A percentile compares a stretch with the other conserved stretches of the same genome.
Conservation (phyloP, 495 filamentous ascomycete genomes). For the Penicillium turbatum region DNA sequence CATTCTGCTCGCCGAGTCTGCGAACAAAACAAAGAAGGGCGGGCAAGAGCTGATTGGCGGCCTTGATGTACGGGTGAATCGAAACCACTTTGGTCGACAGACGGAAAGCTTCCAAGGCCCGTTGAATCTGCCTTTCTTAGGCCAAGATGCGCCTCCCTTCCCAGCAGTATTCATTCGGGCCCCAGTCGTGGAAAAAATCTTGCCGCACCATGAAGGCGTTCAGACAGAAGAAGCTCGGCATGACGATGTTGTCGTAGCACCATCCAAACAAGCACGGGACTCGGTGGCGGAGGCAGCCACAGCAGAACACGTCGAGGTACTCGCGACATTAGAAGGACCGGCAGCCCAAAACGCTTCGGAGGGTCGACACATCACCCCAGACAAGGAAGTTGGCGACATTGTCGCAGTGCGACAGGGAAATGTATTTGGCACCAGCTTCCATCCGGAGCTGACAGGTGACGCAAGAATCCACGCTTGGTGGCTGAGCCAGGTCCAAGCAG, state of each 20-base stretch:
- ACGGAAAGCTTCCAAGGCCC: conserved; percentile 85
- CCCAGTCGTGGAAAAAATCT: conserved; percentile 82
- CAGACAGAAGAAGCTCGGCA: conserved; percentile 47
- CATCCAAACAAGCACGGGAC: conserved; percentile 49
- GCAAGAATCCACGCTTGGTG: conserved; percentile 91
- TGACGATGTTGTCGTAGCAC: conserved; percentile 64
- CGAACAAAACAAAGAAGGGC: conserved; percentile 81
- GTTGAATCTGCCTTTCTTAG: conserved; percentile 69
- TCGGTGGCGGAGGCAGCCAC: conserved; percentile 37
- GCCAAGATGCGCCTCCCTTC: conserved; percentile 53
- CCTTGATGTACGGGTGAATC: conserved; percentile 81
- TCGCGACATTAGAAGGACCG: conserved; percentile 48
- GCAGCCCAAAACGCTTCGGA: conserved; percentile 39
- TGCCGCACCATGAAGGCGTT: conserved; percentile 51
- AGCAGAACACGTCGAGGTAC: conserved; percentile 45
- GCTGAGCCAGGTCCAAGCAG: conserved; percentile 64
- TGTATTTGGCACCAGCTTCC: conserved; percentile 94
- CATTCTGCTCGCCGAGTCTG: conserved; percentile 84
- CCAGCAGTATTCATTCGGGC: conserved; percentile 89
- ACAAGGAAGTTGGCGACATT: conserved; percentile 66
- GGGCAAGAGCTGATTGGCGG: conserved; percentile 94
- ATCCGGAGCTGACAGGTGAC: conserved; percentile 90
- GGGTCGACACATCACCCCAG: conserved; percentile 33
- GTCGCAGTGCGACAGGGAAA: conserved; percentile 90
- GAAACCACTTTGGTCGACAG: conserved; percentile 96